A percentile compares a stretch with the other conserved stretches of the same genome.
phyloP scores from a whole-genome alignment of 441 rosid species.

The Flueggea neowawraea region DNA sequence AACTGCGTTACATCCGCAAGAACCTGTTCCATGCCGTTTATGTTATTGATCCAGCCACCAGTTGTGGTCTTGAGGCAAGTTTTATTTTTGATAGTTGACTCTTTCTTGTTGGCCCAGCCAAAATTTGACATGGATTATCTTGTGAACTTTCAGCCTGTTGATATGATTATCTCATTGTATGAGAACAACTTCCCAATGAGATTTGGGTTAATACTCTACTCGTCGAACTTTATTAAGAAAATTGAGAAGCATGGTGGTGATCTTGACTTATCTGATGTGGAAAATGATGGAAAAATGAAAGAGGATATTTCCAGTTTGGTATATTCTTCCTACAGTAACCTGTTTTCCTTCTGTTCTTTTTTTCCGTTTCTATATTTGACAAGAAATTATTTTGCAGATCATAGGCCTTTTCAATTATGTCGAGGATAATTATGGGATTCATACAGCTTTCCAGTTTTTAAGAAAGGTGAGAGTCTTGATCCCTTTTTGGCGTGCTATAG shows the following conservation, averaged over 20 bases:
- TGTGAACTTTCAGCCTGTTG: constrained; percentile 72
- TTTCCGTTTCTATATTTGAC: background rate
- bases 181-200: constrained; percentile 90
- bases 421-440: constrained; percentile 83
- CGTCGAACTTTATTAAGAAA: constrained; percentile 61
- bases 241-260: constrained; percentile 62
- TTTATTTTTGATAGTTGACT: constrained; percentile 15
- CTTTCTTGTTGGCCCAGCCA: constrained; percentile 4
- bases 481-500: background rate
- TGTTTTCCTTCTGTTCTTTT: background rate
- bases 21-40: constrained; percentile 96
- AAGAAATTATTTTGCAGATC: constrained; percentile 54
- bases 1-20: constrained; percentile 94
- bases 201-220: constrained; percentile 91
- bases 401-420: constrained; percentile 84
- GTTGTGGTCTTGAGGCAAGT: constrained; percentile 95
- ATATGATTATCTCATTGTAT: constrained; percentile 66
- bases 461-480: constrained; percentile 58
- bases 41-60: constrained; percentile 91
- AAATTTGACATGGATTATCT: constrained; percentile 18
- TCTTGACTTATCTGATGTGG: constrained; percentile 32
- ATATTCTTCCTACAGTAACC: constrained; percentile 20
- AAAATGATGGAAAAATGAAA: constrained; percentile 40
- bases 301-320: constrained; percentile 95
- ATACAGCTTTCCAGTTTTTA: constrained; percentile 85